Evolutionary conservation across 2,329 filamentous ascomycete genomes (phyloP), one percentile per base, ranked within the genome.

Genomic region (Chaetomiaceae sp.): DNA sequence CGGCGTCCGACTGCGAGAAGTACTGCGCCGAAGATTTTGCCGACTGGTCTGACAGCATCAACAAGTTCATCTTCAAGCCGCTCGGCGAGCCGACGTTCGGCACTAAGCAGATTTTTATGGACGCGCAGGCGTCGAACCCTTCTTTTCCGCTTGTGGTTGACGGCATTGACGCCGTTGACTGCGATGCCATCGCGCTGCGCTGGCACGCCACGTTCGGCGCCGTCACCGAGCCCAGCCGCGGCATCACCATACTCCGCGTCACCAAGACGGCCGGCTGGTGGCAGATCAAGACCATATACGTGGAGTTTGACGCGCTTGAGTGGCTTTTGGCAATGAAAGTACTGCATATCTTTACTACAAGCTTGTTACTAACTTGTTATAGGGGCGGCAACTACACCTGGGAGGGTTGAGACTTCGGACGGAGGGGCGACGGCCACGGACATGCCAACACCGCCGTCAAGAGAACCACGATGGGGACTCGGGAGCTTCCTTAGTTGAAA

Each of bases 1-100:
- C 46, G 35, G 52, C 54, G 29, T 53, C 50, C 4, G 57, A 56
- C 46, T 57, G 56, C 52, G 54, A 51, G 10, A 62, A 58, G 53
- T 62, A 62, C 55, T 58, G 59, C 49, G 55, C 58, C 42, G 50
- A 56, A 29, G 43, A 50, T 35, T 63, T 63, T 33, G 58, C 59
- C 48, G 60, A 63, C 54, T 53, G 55, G 41, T 62, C 60, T 43
- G 60, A 63, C 58, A 62, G 59, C 53, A 62, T 64, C 58, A 62
- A 63, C 58, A 58, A 53, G 42, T 60, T 64, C 55, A 54, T 60
- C 46, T 49, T 57, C 54, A 50, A 51, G 43, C 58, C 61, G n/a
- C 58, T 63, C 30, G 60, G 60, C 39, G 50, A 48, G 32, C 55
- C 59, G 15, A 62, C 62, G 18, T 62, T 63, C 52, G 57, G 56